Percentiles rank a stretch among this genome's conserved stretches.
Evolutionary conservation across 2,329 filamentous ascomycete genomes (phyloP).

Genomic region (Aspergillus brasiliensis): DNA sequence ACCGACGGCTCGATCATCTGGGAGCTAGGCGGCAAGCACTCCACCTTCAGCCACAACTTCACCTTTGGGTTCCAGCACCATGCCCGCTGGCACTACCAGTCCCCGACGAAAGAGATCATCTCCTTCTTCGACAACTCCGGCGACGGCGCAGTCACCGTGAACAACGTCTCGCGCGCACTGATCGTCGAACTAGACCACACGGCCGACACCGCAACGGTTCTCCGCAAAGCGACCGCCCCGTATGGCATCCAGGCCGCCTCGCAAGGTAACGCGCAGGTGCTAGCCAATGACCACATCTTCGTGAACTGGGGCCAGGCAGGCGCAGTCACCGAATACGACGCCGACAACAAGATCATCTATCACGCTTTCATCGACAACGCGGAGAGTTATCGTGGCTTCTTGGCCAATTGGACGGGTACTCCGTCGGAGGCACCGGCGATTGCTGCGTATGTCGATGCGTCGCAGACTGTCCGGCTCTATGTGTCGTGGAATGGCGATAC

Average conservation of each 20-base stretch:
- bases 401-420: conserved; percentile 44
- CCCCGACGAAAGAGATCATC: conserved; percentile 51
- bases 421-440: conserved; percentile 41
- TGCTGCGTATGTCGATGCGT: conserved; percentile 36
- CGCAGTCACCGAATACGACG: conserved; percentile 39
- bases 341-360: conserved; percentile 39
- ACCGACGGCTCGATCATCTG: conserved; percentile 51
- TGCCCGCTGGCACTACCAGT: conserved; percentile 49
- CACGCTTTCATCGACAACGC: conserved; percentile 43
- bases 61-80: conserved; percentile 56
- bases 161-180: conserved; percentile 49
- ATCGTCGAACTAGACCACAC: conserved; percentile 50
- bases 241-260: conserved; percentile 54
- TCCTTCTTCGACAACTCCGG: conserved; percentile 59
- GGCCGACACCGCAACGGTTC: conserved; percentile 46
- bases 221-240: conserved; percentile 46
- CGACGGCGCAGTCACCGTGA: conserved; percentile 44
- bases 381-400: conserved; percentile 44
- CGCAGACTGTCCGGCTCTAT: conserved; percentile 43
- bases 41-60: conserved; percentile 49
- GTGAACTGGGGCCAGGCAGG: conserved; percentile 60
- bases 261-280: conserved; percentile 56
- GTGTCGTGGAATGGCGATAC: conserved; percentile 60
- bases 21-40: conserved; percentile 49
- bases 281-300: conserved; percentile 57